These are phyloP conservation scores for Eutrema japonicum DNA, from an alignment of 345 rosid species.

Conservation along the genomic window DNA sequence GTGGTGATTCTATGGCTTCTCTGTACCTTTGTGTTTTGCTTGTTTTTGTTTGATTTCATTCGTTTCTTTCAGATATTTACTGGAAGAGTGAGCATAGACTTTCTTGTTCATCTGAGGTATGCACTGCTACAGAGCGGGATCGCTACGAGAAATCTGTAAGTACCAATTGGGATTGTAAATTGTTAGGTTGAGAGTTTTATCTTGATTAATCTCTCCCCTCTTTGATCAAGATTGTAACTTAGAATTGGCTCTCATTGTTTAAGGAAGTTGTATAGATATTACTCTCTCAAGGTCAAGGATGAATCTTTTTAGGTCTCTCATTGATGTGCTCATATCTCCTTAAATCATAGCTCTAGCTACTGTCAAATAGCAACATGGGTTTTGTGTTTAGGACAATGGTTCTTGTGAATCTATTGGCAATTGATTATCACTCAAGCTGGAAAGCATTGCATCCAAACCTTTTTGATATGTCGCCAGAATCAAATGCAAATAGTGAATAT, in stretches of 20 bases:
- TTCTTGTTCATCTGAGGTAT: conserved; percentile 68
- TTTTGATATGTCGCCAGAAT: neutral
- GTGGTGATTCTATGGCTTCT: too few relatives aligned
- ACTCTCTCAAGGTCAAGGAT: neutral
- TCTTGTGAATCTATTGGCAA: conserved; percentile 1
- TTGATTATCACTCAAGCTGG: too few relatives aligned
- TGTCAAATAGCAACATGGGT: conserved; percentile 12
- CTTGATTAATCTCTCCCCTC: neutral
- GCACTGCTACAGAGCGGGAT: conserved; percentile 85
- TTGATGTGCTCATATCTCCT: conserved; percentile 10
- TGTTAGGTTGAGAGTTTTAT: neutral
- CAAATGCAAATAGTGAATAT: neutral
- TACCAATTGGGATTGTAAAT: neutral
- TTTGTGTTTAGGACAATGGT: neutral
- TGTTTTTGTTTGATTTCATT: neutral
- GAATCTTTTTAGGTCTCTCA: neutral
- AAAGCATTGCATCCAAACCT: too few relatives aligned
- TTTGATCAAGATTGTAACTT: conserved; percentile 4
- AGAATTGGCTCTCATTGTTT: neutral
- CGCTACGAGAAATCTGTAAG: conserved; percentile 82
- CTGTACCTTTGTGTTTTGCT: too few relatives aligned
- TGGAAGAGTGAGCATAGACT: conserved; percentile 89
- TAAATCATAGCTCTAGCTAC: conserved; percentile 1
- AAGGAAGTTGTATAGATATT: neutral
- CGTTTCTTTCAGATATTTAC: conserved; percentile 57